Evolutionary conservation across 2,329 filamentous ascomycete genomes (phyloP).

Genomic region (Fusarium keratoplasticum): DNA sequence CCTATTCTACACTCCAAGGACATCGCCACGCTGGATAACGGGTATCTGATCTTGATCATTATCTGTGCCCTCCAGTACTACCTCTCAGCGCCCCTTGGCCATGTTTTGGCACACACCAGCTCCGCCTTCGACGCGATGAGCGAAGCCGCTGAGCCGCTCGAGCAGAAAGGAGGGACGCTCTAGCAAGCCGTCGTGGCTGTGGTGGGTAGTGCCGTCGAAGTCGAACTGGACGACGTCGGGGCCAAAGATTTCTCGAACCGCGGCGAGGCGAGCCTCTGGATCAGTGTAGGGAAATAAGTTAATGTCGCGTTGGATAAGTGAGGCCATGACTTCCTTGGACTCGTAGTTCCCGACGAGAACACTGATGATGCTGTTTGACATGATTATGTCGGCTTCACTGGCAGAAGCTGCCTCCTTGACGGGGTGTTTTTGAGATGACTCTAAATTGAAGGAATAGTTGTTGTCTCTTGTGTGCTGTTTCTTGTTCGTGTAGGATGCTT

Average conservation of each 20-base stretch:
- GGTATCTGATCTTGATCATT: background rate
- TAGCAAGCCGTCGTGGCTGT: background rate
- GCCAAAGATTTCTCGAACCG: background rate
- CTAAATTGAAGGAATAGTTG: background rate
- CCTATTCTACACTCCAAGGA: background rate
- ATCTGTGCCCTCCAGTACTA: background rate
- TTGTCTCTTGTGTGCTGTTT: background rate
- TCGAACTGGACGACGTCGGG: background rate
- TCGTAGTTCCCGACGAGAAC: background rate
- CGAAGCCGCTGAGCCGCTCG: background rate
- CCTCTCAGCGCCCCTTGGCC: background rate
- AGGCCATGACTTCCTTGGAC: background rate
- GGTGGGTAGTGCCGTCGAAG: background rate
- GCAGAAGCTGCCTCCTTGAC: too few relatives aligned
- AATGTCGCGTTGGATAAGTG: slow-evolving; percentile 1
- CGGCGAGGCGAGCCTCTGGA: background rate
- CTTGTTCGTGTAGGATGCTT: background rate
- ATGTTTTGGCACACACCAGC: background rate
- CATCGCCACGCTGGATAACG: background rate
- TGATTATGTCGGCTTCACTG: background rate
- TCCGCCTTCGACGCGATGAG: background rate
- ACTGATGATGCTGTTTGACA: background rate
- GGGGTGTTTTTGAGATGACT: background rate
- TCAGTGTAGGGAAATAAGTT: background rate
- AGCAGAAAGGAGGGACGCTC: background rate